Percentiles rank a stretch among this genome's conserved stretches.
phyloP scores from a whole-genome alignment of 306 rosid species.

The Castanea sativa region DNA sequence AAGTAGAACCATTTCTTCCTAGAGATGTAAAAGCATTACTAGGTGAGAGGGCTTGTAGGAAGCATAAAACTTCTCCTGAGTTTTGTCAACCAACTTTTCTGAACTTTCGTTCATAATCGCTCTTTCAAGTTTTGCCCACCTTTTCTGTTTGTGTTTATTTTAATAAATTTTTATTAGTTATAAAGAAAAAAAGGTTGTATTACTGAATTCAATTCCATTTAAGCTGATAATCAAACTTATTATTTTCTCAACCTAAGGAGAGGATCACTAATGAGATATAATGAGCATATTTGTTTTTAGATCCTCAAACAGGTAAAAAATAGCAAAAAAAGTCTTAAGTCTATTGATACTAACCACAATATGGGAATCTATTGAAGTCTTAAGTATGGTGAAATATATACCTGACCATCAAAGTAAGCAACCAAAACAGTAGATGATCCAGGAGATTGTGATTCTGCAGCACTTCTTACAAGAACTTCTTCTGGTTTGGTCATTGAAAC shows the following conservation, averaged over 20 bases:
- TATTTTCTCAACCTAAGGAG: neutral
- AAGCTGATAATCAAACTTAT: neutral
- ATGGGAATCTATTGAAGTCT: neutral
- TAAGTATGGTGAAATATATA: constrained; percentile 25
- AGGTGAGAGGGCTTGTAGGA: no score
- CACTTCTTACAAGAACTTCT: constrained; percentile 53
- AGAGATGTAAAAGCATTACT: no score
- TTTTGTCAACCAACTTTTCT: neutral
- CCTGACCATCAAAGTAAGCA: constrained; percentile 76
- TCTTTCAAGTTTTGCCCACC: neutral
- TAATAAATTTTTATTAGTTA: neutral
- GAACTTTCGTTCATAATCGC: no score
- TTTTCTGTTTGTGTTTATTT: neutral
- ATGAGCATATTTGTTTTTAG: neutral
- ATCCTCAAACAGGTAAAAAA: neutral
- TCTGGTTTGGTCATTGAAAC: constrained; percentile 41
- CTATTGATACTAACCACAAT: constrained; percentile 5
- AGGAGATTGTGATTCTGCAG: constrained; percentile 43
- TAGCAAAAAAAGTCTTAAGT: neutral
- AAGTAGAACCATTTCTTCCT: no score
- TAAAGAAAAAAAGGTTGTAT: neutral
- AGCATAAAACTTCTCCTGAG: no score
- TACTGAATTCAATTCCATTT: neutral
- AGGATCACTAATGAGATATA: neutral
- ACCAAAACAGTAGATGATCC: constrained; percentile 65